These are phyloP conservation scores for Lenwebbia sp. DNA, from an alignment of 345 rosid genomes.

Conservation along the genomic window DNA sequence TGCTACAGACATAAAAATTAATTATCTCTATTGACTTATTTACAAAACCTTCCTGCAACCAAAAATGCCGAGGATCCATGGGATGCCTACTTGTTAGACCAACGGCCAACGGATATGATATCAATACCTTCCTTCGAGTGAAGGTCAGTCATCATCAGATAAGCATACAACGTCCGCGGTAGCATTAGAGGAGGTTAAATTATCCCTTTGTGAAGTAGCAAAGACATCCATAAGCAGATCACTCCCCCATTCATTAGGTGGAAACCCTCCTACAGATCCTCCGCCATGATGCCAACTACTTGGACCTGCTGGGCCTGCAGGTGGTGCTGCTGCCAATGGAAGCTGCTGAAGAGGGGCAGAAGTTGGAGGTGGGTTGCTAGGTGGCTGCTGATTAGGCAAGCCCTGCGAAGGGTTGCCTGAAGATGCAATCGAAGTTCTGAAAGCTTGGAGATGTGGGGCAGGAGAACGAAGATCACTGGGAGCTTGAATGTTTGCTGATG, in stretches of 20 bases:
- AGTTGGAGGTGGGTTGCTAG: not conserved
- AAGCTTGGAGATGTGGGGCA: constrained; percentile 42
- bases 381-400: not conserved
- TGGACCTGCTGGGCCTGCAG: not conserved
- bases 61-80: not conserved
- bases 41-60: not conserved
- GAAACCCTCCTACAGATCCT: not conserved
- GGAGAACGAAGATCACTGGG: constrained; percentile 18
- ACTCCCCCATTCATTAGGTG: not conserved
- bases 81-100: not conserved
- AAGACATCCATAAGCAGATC: constrained; percentile 7
- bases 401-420: not conserved
- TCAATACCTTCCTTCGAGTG: constrained; percentile 1
- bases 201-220: not conserved
- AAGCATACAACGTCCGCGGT: constrained; percentile 31
- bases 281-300: not conserved
- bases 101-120: not conserved
- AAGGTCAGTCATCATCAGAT: constrained; percentile 42
- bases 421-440: constrained; percentile 15
- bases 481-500: constrained; percentile 18
- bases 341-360: not conserved
- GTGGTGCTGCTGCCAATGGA: not conserved
- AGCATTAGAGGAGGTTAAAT: constrained; percentile 1
- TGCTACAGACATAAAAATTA: not conserved
- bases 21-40: not conserved